Percentiles rank a stretch among this genome's conserved stretches.
These are phyloP conservation scores for Yamadazyma dushanensis DNA, from an alignment of 1,139 yeast species.

Conservation along the genomic window DNA sequence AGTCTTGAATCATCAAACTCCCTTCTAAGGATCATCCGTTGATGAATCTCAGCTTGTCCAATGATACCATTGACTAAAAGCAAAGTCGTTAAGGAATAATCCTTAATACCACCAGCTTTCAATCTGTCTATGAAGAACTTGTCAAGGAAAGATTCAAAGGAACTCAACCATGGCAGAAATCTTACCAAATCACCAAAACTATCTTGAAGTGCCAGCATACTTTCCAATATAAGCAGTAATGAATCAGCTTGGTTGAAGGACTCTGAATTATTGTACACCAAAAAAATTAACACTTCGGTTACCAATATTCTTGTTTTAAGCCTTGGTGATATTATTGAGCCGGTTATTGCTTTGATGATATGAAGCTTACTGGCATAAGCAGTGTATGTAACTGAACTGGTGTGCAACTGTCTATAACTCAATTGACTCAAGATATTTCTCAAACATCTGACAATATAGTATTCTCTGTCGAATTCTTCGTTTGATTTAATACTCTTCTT, in stretches of 20 bases:
- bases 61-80: constrained; percentile 45
- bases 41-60: constrained; percentile 31
- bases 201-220: constrained; percentile 37
- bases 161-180: constrained; percentile 45
- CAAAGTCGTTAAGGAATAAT: constrained; percentile 47
- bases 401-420: constrained; percentile 1
- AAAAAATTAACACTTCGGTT: constrained; percentile 43
- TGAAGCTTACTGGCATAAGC: constrained; percentile 27
- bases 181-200: constrained; percentile 34
- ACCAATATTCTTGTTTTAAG: constrained; percentile 42
- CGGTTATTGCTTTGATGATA: constrained; percentile 36
- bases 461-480: constrained; percentile 47
- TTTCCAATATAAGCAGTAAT: constrained; percentile 30
- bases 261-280: constrained; percentile 27
- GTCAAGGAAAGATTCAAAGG: constrained; percentile 38
- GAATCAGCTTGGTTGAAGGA: constrained; percentile 16
- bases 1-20: constrained; percentile 46
- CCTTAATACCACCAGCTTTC: constrained; percentile 23
- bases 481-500: constrained; percentile 46
- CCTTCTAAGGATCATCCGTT: constrained; percentile 35
- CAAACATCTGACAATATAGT: constrained; percentile 38
- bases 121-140: constrained; percentile 22
- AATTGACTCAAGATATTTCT: constrained; percentile 29
- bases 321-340: constrained; percentile 42
- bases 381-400: constrained; percentile 16